Conservation (phyloP, 2,329 filamentous ascomycete species). For the Hymenoscyphus repandus region DNA sequence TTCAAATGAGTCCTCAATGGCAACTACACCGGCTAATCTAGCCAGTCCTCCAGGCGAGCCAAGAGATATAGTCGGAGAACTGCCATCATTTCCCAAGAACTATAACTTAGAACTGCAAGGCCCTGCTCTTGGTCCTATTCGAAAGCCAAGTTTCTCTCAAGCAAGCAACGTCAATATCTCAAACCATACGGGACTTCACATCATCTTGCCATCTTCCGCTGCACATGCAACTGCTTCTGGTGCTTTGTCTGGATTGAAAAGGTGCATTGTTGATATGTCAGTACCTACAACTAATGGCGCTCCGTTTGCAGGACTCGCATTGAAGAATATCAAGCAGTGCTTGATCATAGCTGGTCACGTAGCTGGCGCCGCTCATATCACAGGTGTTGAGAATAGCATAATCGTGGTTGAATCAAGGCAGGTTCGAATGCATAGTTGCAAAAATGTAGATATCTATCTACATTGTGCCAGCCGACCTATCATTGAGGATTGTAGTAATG, state of each 20-base stretch:
- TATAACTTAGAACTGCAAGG: slow-evolving; percentile 52
- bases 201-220: slow-evolving; percentile 69
- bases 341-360: slow-evolving; percentile 76
- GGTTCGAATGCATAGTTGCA: slow-evolving; percentile 86
- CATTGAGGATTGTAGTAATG: slow-evolving; percentile 77
- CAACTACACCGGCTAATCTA: slow-evolving; percentile 31
- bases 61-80: slow-evolving; percentile 35
- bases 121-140: slow-evolving; percentile 35
- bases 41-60: slow-evolving; percentile 22
- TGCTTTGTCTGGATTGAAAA: slow-evolving; percentile 61
- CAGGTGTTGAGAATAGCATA: slow-evolving; percentile 65
- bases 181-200: slow-evolving; percentile 63
- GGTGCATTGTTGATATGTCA: slow-evolving; percentile 78
- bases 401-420: slow-evolving; percentile 78
- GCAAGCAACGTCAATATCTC: slow-evolving; percentile 59
- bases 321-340: slow-evolving; percentile 65
- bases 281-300: slow-evolving; percentile 53
- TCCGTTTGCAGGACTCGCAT: slow-evolving; percentile 64
- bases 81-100: slow-evolving; percentile 40
- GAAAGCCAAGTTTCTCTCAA: slow-evolving; percentile 60
- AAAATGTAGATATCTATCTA: slow-evolving; percentile 77
- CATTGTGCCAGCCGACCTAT: slow-evolving; percentile 80
- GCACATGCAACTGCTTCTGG: slow-evolving; percentile 68
- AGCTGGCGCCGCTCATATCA: slow-evolving; percentile 77
- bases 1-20: slow-evolving; percentile 37